phyloP scores from a whole-genome alignment of 176 grass and related monocot species.

The Carex cristatella region DNA sequence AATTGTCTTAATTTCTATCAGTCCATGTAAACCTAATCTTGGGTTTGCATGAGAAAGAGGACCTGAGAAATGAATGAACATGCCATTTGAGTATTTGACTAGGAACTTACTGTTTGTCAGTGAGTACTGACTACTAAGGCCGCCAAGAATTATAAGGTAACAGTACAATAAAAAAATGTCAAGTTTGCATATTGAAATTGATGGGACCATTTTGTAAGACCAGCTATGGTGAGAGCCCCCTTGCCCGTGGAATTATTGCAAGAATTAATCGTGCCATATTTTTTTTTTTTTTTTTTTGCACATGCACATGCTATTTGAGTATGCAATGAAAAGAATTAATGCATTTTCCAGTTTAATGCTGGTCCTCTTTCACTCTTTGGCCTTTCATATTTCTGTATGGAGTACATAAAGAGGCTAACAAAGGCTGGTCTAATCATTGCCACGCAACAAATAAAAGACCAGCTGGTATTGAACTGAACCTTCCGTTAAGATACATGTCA shows the following conservation, averaged over 20 bases:
- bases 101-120: neutral
- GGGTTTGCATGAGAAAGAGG: neutral
- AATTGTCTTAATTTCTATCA: neutral
- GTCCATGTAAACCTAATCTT: neutral
- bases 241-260: neutral
- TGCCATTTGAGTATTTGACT: neutral
- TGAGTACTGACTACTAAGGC: neutral
- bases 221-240: conserved; percentile 1
- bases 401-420: neutral
- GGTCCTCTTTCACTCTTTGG: neutral
- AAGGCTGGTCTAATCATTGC: neutral
- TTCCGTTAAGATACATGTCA: neutral
- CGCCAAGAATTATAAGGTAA: neutral
- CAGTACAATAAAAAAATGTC: neutral
- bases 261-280: neutral
- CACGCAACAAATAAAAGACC: neutral
- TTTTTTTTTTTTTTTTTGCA: neutral
- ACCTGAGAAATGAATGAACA: conserved; percentile 1
- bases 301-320: conserved; percentile 13
- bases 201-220: conserved; percentile 4
- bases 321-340: neutral
- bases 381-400: neutral
- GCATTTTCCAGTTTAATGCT: neutral
- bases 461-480: neutral
- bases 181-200: neutral